Percentiles rank a stretch among this genome's conserved stretches.
Conservation (phyloP, 768 basidiomycete genomes). For the Termitomyces sp. region DNA sequence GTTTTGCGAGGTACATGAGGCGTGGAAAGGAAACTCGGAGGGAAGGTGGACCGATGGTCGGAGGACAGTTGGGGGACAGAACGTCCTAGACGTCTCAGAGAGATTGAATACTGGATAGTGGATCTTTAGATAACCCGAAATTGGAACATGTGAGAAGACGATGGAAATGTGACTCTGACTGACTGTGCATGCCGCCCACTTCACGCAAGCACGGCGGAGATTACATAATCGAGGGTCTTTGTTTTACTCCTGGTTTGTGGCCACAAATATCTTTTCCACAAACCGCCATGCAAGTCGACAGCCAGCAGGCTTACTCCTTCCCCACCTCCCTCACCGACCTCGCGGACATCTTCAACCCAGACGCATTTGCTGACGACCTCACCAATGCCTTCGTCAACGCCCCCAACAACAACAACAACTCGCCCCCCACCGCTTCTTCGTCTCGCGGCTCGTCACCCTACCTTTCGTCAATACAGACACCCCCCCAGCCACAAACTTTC, state of each 20-base stretch:
- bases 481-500: constrained; percentile 36
- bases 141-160: constrained; percentile 6
- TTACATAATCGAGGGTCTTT: constrained; percentile 7
- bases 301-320: constrained; percentile 20
- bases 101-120: neutral
- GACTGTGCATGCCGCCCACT: neutral
- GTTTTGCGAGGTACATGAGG: neutral
- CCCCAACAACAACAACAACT: constrained; percentile 17
- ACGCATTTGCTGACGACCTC: constrained; percentile 37
- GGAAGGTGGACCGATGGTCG: neutral
- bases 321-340: constrained; percentile 30
- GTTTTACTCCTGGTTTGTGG: constrained; percentile 8
- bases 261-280: constrained; percentile 1
- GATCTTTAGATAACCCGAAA: neutral
- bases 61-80: neutral
- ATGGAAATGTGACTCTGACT: constrained; percentile 1
- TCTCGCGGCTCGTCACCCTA: constrained; percentile 39
- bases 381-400: constrained; percentile 12
- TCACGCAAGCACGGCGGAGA: constrained; percentile 12
- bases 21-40: neutral
- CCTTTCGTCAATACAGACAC: constrained; percentile 35
- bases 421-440: constrained; percentile 32
- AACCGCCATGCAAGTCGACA: constrained; percentile 37
- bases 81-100: neutral
- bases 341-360: constrained; percentile 64